Evolutionary conservation across 805 yeast species (phyloP).

Genomic region (Candida odintsovae): DNA sequence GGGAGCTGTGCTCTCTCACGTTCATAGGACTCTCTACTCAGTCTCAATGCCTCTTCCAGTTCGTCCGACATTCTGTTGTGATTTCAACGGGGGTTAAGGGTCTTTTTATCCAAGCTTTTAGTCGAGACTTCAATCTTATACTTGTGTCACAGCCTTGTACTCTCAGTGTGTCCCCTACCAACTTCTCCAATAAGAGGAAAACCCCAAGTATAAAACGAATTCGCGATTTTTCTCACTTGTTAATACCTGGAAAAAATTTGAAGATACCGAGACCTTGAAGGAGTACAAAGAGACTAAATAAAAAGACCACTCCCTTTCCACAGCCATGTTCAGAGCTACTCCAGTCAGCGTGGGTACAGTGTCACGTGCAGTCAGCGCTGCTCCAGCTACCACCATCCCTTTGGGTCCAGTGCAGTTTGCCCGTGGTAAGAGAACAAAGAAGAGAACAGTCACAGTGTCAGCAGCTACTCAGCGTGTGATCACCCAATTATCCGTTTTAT

Average conservation of each 20-base stretch:
- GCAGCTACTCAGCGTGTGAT: slow-evolving; percentile 44
- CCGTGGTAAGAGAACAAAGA: slow-evolving; percentile 47
- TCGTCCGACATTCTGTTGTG: background rate
- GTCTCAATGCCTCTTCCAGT: background rate
- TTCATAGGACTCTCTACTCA: background rate
- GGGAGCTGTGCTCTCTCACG: slow-evolving; percentile 1
- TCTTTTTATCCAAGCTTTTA: too few relatives aligned
- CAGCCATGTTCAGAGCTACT: background rate
- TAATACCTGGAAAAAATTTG: too few relatives aligned
- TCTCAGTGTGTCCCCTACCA: too few relatives aligned
- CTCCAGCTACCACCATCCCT: background rate
- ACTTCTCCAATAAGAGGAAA: too few relatives aligned
- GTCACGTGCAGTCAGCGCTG: background rate
- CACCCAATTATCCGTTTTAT: slow-evolving; percentile 65
- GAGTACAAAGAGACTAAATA: too few relatives aligned
- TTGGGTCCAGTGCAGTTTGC: slow-evolving; percentile 21
- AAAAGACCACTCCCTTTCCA: too few relatives aligned
- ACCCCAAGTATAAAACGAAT: too few relatives aligned
- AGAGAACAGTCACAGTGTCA: slow-evolving; percentile 29
- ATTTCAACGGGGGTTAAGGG: background rate
- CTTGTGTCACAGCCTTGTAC: too few relatives aligned
- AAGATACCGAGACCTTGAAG: too few relatives aligned
- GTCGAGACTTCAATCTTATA: too few relatives aligned
- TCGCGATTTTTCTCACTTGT: too few relatives aligned
- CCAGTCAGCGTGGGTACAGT: background rate